These are phyloP conservation scores for Puya raimondii DNA, from an alignment of 176 grass and related monocot species.

Conservation along the genomic window DNA sequence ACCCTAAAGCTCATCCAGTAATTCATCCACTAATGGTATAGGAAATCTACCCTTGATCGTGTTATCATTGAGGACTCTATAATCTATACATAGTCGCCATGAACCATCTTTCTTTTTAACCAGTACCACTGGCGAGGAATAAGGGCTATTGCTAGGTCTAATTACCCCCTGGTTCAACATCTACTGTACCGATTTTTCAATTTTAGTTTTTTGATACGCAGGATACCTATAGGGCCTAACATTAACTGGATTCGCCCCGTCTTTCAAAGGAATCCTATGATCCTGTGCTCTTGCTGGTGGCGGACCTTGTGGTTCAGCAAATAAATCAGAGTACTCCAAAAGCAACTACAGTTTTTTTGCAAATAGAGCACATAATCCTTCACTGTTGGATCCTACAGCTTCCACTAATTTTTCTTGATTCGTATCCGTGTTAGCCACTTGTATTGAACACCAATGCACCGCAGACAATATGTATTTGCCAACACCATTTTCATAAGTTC, in stretches of 20 bases:
- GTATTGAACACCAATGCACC: too few species aligned
- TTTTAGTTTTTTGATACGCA: conserved; percentile 1
- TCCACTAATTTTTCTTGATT: too few species aligned
- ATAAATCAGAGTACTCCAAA: background rate
- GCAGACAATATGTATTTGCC: too few species aligned
- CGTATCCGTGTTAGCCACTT: too few species aligned
- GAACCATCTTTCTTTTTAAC: conserved; percentile 10
- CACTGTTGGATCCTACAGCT: too few species aligned
- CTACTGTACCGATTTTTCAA: background rate
- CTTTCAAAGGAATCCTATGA: background rate
- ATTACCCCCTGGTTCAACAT: background rate
- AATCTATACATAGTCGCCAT: conserved; percentile 14
- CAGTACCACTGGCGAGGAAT: background rate
- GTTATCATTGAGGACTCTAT: background rate
- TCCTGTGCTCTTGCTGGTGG: background rate
- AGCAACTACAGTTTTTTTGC: too few species aligned
- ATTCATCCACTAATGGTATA: background rate
- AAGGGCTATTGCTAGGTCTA: background rate
- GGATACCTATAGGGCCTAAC: background rate
- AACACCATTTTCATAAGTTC: too few species aligned
- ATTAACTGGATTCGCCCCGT: background rate
- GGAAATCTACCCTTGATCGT: conserved; percentile 4
- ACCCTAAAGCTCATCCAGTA: background rate
- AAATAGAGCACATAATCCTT: too few species aligned
- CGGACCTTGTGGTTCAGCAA: background rate